These are phyloP conservation scores for Dictyostelium capitatum DNA, from an alignment of 78 protist genomes.

Conservation along the genomic window DNA sequence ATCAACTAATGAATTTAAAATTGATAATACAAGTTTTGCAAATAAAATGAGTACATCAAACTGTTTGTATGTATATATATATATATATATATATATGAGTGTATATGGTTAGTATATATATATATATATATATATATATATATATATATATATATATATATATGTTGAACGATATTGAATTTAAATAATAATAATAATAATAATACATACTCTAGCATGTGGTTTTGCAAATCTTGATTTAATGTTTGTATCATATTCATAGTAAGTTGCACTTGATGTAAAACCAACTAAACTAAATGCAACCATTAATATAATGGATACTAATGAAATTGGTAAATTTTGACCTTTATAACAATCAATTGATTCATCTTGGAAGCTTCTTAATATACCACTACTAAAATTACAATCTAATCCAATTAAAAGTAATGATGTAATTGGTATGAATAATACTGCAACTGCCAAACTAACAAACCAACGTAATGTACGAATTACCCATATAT, in stretches of 20 bases:
- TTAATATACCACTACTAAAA: not conserved
- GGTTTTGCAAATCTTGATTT: conserved; percentile 58
- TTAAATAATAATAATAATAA: not conserved
- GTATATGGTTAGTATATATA: too few species aligned
- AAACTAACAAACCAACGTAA: conserved; percentile 72
- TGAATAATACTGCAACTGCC: conserved; percentile 33
- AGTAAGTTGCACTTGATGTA: conserved; percentile 35
- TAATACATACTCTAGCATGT: conserved; percentile 75
- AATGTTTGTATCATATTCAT: conserved; percentile 53
- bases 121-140: too few species aligned
- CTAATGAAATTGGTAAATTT: conserved; percentile 18
- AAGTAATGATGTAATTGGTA: conserved; percentile 42
- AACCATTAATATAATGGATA: conserved; percentile 35
- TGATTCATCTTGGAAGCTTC: conserved; percentile 7
- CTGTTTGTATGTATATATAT: too few species aligned
- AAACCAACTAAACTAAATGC: conserved; percentile 37
- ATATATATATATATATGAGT: too few species aligned
- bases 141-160: not conserved
- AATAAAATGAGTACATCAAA: conserved; percentile 53
- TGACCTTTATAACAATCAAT: conserved; percentile 35
- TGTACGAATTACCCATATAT: conserved; percentile 49
- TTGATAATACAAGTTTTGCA: conserved; percentile 33
- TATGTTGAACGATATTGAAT: conserved; percentile 17
- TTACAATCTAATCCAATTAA: conserved; percentile 33
- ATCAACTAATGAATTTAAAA: conserved; percentile 1